Evolutionary conservation across 148 eudicot genomes (phyloP).

Genomic region (Cornus florida): DNA sequence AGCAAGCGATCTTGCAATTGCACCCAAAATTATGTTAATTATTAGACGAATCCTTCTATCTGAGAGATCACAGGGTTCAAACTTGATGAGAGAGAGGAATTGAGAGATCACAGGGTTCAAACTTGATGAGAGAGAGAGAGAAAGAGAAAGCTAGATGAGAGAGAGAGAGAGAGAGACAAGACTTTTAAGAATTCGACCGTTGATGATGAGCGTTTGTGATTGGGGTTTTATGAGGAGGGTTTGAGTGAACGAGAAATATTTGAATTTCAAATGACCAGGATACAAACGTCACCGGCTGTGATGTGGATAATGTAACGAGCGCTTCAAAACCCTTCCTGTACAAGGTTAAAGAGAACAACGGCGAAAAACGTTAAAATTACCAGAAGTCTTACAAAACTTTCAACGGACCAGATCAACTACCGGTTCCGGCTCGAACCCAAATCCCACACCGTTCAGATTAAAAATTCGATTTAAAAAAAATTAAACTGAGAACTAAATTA

Average conservation of each 20-base stretch:
- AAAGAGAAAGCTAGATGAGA: neutral
- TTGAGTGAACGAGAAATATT: slow-evolving; percentile 4
- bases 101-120: no score
- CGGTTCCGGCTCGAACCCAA: no score
- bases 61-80: neutral
- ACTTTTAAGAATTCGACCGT: slow-evolving; percentile 20
- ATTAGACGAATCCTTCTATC: neutral
- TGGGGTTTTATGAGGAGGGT: neutral
- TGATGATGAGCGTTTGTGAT: neutral
- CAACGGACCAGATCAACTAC: no score
- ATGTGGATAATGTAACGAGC: neutral
- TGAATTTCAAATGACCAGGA: slow-evolving; percentile 14
- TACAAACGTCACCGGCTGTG: neutral
- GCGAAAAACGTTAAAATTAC: no score
- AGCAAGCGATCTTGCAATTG: neutral
- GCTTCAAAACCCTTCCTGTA: neutral
- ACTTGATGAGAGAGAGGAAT: neutral
- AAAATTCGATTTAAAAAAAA: no score
- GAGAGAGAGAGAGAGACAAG: neutral
- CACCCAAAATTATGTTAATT: neutral
- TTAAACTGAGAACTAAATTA: no score
- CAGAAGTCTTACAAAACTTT: no score
- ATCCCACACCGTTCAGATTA: no score
- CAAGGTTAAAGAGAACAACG: no score
- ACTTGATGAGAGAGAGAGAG: neutral